Evolutionary conservation across 2,329 filamentous ascomycete species (phyloP).

Genomic region (Fusarium ramigenum): DNA sequence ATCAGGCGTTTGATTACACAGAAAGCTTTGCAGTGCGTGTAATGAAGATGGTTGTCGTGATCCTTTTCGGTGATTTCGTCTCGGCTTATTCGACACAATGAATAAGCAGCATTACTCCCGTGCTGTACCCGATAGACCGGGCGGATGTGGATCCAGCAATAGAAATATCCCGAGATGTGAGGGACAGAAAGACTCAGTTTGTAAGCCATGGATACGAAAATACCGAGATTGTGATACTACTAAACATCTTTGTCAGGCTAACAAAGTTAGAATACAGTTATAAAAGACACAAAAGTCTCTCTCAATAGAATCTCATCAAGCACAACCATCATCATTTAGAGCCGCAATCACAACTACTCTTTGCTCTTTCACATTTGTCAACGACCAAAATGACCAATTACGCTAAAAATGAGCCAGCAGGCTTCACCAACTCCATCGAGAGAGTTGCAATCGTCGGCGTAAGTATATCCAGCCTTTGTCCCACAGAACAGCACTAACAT

Average conservation of each 20-base stretch:
- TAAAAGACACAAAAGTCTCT: accelerated
- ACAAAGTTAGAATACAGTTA: accelerated
- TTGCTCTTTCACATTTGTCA: accelerated
- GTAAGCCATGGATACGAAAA: accelerated
- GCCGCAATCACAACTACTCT: accelerated
- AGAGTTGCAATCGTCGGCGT: slow-evolving; percentile 56
- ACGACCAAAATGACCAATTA: slow-evolving; percentile 22
- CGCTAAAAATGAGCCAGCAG: slow-evolving; percentile 36
- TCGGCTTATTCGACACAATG: background rate
- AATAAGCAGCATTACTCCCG: background rate
- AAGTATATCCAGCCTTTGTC: slow-evolving; percentile 30
- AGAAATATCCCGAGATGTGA: background rate
- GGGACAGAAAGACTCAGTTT: accelerated
- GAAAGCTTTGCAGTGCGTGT: accelerated
- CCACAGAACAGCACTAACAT: background rate
- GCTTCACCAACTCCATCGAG: slow-evolving; percentile 48
- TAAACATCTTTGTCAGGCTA: accelerated
- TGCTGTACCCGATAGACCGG: accelerated
- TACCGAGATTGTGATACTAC: background rate
- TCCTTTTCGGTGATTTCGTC: background rate
- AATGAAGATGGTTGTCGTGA: accelerated
- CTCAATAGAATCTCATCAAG: background rate
- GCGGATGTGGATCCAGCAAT: accelerated
- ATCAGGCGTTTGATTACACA: accelerated
- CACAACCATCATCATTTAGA: accelerated